A percentile compares a stretch with the other conserved stretches of the same genome.
Conservation (phyloP, 495 filamentous ascomycete genomes). For the Cenococcum geophilum region DNA sequence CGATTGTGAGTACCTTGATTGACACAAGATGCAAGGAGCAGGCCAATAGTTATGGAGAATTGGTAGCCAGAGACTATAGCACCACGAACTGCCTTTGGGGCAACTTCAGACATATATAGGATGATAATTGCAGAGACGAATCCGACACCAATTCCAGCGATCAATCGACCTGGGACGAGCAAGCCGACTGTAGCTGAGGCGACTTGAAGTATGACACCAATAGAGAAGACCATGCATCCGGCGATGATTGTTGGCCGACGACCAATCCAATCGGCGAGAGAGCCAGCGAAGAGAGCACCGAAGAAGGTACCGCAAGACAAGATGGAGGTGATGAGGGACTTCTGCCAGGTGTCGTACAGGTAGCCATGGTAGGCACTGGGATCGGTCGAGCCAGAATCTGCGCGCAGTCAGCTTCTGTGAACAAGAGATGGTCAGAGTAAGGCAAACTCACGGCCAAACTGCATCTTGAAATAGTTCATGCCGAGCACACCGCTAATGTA, state of each 20-base stretch:
- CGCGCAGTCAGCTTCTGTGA: background rate
- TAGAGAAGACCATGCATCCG: slow-evolving; percentile 38
- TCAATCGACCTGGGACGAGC: slow-evolving; percentile 69
- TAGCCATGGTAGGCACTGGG: slow-evolving; percentile 18
- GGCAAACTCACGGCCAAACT: slow-evolving; percentile 19
- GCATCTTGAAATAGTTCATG: slow-evolving; percentile 31
- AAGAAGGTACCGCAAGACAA: slow-evolving; percentile 40
- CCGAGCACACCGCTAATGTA: slow-evolving; percentile 39
- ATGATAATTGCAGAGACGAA: slow-evolving; percentile 68
- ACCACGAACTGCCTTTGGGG: slow-evolving; percentile 75
- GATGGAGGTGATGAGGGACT: slow-evolving; percentile 52
- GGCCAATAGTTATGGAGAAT: slow-evolving; percentile 73
- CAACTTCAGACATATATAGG: slow-evolving; percentile 73
- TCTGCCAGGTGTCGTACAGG: slow-evolving; percentile 24
- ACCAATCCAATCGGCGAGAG: slow-evolving; percentile 38
- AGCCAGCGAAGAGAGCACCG: slow-evolving; percentile 39
- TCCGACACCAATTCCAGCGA: slow-evolving; percentile 79
- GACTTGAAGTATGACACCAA: slow-evolving; percentile 39
- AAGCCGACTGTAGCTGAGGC: slow-evolving; percentile 53
- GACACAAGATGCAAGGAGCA: slow-evolving; percentile 70
- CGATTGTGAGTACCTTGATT: slow-evolving; percentile 63
- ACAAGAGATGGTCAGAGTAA: background rate
- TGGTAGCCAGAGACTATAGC: slow-evolving; percentile 78
- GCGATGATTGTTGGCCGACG: slow-evolving; percentile 38
- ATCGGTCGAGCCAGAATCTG: slow-evolving; percentile 6